Base-by-base conservation (phyloP, 2,329 filamentous ascomycete species). In the Talaromyces sp. region DNA sequence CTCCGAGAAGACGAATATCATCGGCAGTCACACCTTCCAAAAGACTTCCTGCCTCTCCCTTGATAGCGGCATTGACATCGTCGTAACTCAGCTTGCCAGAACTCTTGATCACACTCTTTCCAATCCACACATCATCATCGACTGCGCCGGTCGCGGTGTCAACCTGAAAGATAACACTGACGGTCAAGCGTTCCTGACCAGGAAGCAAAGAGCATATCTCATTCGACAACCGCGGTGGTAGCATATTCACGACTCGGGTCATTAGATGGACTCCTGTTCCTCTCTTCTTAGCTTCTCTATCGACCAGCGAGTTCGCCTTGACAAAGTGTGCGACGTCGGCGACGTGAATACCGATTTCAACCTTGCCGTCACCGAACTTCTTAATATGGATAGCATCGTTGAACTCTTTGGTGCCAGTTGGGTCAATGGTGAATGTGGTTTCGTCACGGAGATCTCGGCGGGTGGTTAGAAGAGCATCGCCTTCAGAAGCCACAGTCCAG, bases 231-330 rank as follows among this genome's bases (percentile, higher is more conserved):
- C 92, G 93, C 1, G 91, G 85, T 14, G 95, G 95, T 43, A 99
- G 87, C 85, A 99, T 89, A 73, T 83, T 94, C 84, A 86, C 94
- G 83, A 82, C 90, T 82, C 93, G 89, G 82, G 97, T 95, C 81
- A 97, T 90, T 68, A 99, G 85, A 75, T 98, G 96, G 27, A 99
- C 95, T 41, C 93, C 93, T 65, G 93, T 98, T 67, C 94, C 94
- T 70, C 95, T 92, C 85, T 98, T 99, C 86, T 95, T 97, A 11
- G 95, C 95, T 80, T 99, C 95, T 56, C 95, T 90, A 74, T 99
- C 95, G 60, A 98, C 93, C 54, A 98, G 86, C 16, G 93, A 97
- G 82, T 96, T 96, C 57, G 90, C 85, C 85, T 98, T 98, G 77
- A 99, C 92, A 75, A 99, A 99, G 80, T 99, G 92, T 67, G 95